Percentiles rank a stretch among this genome's conserved stretches.
Conservation (phyloP, 1,284 basidiomycete species). For the Austroboletus rostrupii region DNA sequence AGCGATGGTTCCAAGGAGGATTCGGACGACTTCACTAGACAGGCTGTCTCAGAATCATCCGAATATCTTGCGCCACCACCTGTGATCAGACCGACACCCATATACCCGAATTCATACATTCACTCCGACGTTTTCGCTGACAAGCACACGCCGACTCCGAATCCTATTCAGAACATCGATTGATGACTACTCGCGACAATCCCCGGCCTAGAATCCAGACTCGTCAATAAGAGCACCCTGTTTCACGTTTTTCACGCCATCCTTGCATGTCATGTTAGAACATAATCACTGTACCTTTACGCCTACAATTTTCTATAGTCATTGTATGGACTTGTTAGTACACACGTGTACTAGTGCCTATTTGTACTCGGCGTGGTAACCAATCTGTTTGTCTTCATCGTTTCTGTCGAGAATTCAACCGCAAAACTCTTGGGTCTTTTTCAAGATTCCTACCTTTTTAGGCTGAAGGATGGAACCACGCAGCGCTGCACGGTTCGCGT, state of each 20-base stretch:
- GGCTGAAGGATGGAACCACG: slow-evolving; percentile 23
- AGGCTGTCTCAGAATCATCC: slow-evolving; percentile 5
- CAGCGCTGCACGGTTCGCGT: slow-evolving; percentile 9
- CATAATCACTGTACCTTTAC: slow-evolving; percentile 16
- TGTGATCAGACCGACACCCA: slow-evolving; percentile 26
- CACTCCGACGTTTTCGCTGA: slow-evolving; percentile 12
- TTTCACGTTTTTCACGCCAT: slow-evolving; percentile 7
- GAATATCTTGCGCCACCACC: slow-evolving; percentile 15
- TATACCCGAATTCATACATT: slow-evolving; percentile 27
- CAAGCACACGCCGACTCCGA: background rate
- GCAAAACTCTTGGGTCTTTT: background rate
- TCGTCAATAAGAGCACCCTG: background rate
- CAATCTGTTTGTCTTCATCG: background rate
- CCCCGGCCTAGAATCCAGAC: background rate
- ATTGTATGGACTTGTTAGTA: slow-evolving; percentile 6
- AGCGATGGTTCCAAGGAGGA: slow-evolving; percentile 3
- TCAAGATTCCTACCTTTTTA: background rate
- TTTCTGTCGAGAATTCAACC: too few species aligned
- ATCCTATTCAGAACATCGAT: slow-evolving; percentile 8
- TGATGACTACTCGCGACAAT: background rate
- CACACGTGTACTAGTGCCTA: slow-evolving; percentile 1
- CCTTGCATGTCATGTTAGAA: slow-evolving; percentile 9
- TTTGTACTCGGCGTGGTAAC: background rate
- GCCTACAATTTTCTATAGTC: background rate
- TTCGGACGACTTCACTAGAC: background rate